Conservation (phyloP, 345 rosid genomes). For the Syzygium aqueum region DNA sequence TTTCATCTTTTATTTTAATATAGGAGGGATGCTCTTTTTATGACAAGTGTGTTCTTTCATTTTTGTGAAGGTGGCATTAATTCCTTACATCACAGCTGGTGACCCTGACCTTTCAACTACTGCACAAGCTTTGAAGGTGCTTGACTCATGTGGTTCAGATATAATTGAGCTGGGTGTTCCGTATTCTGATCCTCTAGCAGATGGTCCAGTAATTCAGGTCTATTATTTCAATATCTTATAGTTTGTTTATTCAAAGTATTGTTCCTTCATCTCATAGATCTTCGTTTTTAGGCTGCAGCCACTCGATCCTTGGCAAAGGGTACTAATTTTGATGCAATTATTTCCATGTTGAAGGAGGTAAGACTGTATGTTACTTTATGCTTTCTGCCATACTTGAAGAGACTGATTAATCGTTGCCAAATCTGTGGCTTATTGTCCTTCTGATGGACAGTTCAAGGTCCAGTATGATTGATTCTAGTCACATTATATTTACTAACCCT, state of each 20-base stretch:
- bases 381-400: neutral
- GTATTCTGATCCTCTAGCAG: conserved; percentile 95
- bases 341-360: conserved; percentile 83
- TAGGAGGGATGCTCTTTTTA: neutral
- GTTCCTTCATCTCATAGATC: neutral
- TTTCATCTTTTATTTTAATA: neutral
- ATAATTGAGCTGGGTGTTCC: conserved; percentile 96
- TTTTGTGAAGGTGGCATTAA: conserved; percentile 63
- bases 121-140: conserved; percentile 80
- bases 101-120: conserved; percentile 98
- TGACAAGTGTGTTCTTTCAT: neutral
- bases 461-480: neutral
- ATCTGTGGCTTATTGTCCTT: neutral
- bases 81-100: conserved; percentile 97
- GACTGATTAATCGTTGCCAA: neutral
- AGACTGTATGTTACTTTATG: neutral
- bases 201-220: conserved; percentile 99
- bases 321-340: conserved; percentile 67
- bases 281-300: conserved; percentile 50
- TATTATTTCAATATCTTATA: neutral
- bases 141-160: conserved; percentile 82
- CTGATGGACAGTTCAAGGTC: neutral
- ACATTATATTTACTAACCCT: neutral
- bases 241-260: neutral
- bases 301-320: conserved; percentile 87